A percentile compares a stretch with the other conserved stretches of the same genome.
Conservation (phyloP, 1,139 yeast species). For the Kurtzmaniella quercitrusa region DNA sequence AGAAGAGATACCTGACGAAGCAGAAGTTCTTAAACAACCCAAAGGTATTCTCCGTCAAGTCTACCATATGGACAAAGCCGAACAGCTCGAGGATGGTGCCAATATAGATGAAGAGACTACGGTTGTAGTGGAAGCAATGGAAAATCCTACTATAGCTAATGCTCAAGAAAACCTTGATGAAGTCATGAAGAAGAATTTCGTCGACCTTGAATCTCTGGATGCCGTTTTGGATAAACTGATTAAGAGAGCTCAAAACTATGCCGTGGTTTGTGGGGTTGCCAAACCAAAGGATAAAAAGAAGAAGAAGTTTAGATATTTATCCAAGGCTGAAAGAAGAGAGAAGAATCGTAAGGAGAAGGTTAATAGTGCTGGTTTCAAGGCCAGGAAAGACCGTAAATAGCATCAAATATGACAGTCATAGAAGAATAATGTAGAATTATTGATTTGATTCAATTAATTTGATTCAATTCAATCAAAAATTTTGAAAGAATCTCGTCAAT, state of each 20-base stretch:
- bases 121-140: constrained; percentile 57
- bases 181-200: constrained; percentile 59
- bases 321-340: constrained; percentile 71
- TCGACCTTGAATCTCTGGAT: constrained; percentile 55
- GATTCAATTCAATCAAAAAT: too few species aligned
- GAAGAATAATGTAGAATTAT: neutral
- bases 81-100: constrained; percentile 33
- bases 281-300: constrained; percentile 44
- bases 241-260: constrained; percentile 68
- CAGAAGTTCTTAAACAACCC: constrained; percentile 9
- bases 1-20: constrained; percentile 9
- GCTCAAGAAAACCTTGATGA: constrained; percentile 43
- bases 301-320: constrained; percentile 83
- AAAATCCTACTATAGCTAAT: constrained; percentile 38
- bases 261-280: constrained; percentile 54
- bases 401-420: neutral
- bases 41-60: constrained; percentile 45
- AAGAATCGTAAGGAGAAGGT: constrained; percentile 58
- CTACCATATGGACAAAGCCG: constrained; percentile 41
- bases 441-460: too few species aligned
- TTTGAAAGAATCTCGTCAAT: too few species aligned
- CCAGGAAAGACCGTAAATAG: constrained; percentile 12
- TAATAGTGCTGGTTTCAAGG: constrained; percentile 19
- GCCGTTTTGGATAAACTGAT: constrained; percentile 63
- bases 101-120: constrained; percentile 56